A percentile compares a stretch with the other conserved stretches of the same genome.
Conservation (phyloP, 768 basidiomycete genomes). For the Panus rudis region DNA sequence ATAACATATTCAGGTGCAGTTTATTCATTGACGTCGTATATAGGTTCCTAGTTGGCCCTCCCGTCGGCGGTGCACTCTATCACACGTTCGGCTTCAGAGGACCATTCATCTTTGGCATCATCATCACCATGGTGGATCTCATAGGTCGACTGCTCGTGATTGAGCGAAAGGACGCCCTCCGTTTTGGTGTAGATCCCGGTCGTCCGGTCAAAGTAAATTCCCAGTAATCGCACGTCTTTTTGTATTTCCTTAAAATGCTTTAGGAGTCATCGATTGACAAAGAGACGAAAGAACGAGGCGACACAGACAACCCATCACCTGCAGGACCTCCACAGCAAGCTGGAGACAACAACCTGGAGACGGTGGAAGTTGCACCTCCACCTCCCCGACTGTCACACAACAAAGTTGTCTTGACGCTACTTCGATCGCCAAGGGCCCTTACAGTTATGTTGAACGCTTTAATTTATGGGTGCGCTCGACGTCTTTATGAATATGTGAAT, state of each 20-base stretch:
- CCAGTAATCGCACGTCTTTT: too few relatives aligned
- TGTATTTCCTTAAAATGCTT: too few relatives aligned
- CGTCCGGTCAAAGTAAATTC: background rate
- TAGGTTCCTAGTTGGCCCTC: slow-evolving; percentile 30
- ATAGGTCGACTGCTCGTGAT: slow-evolving; percentile 31
- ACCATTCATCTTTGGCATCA: slow-evolving; percentile 32
- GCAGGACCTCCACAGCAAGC: too few relatives aligned
- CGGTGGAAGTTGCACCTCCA: too few relatives aligned
- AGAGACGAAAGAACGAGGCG: too few relatives aligned
- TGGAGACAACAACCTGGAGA: too few relatives aligned
- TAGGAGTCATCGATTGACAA: too few relatives aligned
- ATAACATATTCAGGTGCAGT: background rate
- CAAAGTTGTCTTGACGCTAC: slow-evolving; percentile 19
- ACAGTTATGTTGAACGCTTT: slow-evolving; percentile 22
- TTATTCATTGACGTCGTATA: background rate
- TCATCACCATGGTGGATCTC: slow-evolving; percentile 26
- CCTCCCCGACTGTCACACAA: too few relatives aligned
- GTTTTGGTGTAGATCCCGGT: slow-evolving; percentile 20
- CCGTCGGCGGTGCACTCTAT: slow-evolving; percentile 33
- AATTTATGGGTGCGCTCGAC: slow-evolving; percentile 27
- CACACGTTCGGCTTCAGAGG: slow-evolving; percentile 29
- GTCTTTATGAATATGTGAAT: slow-evolving; percentile 2
- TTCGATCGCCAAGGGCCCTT: slow-evolving; percentile 21
- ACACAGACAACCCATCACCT: background rate
- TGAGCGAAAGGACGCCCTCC: slow-evolving; percentile 28